Evolutionary conservation across 176 grass and related monocot genomes (phyloP).

Genomic region (Lolium rigidum): DNA sequence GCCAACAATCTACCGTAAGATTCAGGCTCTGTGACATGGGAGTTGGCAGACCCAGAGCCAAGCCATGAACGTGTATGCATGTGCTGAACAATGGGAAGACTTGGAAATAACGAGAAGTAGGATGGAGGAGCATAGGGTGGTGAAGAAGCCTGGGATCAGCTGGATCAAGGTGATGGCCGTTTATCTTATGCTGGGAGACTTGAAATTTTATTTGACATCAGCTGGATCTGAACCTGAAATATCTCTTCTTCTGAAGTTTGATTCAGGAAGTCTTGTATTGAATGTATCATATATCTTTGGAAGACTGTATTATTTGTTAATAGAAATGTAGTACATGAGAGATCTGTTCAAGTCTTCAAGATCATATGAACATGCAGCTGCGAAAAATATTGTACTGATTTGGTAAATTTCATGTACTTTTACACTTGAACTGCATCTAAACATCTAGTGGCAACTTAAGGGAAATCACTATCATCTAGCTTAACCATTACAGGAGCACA

Average conservation of each 20-base stretch:
- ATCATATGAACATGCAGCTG: background rate
- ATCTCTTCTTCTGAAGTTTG: slow-evolving; percentile 29
- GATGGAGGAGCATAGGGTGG: slow-evolving; percentile 43
- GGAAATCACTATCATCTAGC: slow-evolving; percentile 11
- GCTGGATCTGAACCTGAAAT: slow-evolving; percentile 38
- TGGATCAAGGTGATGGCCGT: slow-evolving; percentile 59
- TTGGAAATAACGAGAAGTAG: slow-evolving; percentile 51
- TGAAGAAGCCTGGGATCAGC: slow-evolving; percentile 55
- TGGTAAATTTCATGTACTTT: background rate
- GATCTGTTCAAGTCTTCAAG: background rate
- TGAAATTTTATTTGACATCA: slow-evolving; percentile 50
- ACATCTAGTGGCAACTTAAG: slow-evolving; percentile 15
- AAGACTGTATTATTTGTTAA: slow-evolving; percentile 25
- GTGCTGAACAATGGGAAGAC: slow-evolving; percentile 53
- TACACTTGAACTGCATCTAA: slow-evolving; percentile 40
- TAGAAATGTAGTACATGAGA: slow-evolving; percentile 11
- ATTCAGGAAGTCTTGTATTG: slow-evolving; percentile 14
- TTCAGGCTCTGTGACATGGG: too few species aligned
- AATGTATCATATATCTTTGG: slow-evolving; percentile 1
- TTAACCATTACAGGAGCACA: slow-evolving; percentile 15
- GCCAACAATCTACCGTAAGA: too few species aligned
- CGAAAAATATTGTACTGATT: background rate
- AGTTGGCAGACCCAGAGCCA: slow-evolving; percentile 36
- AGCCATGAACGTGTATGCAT: slow-evolving; percentile 50
- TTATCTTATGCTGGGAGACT: slow-evolving; percentile 53